Percentiles rank a stretch among this genome's conserved stretches.
Conservation (phyloP, 495 filamentous ascomycete genomes). For the Pyronema omphalodes region DNA sequence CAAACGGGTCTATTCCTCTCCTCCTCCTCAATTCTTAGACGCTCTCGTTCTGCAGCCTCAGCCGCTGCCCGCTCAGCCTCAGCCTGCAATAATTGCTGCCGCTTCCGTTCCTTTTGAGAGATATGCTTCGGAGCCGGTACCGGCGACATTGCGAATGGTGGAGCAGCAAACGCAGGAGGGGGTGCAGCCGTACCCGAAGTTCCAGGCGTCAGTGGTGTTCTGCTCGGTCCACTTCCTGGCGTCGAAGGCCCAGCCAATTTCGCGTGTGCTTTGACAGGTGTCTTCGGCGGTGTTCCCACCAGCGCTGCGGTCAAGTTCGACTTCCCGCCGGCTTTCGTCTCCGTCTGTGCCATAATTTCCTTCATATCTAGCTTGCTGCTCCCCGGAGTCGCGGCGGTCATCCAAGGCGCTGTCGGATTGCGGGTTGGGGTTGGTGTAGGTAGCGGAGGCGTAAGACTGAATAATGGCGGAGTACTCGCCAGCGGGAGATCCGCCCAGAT, state of each 20-base stretch:
- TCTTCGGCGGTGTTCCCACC: slow-evolving; percentile 27
- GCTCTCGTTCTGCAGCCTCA: too few species aligned
- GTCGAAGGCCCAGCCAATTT: too few species aligned
- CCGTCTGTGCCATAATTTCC: slow-evolving; percentile 69
- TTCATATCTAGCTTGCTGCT: slow-evolving; percentile 54
- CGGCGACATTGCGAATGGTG: background rate
- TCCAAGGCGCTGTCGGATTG: slow-evolving; percentile 38
- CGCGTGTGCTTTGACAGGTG: slow-evolving; percentile 8
- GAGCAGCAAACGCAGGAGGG: slow-evolving; percentile 8
- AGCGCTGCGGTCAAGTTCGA: slow-evolving; percentile 63
- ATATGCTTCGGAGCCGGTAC: slow-evolving; percentile 32
- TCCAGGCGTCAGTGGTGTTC: too few species aligned
- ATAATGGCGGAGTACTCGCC: too few species aligned
- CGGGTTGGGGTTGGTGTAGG: background rate
- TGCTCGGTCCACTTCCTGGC: too few species aligned
- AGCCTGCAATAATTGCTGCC: slow-evolving; percentile 45
- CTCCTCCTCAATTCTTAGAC: too few species aligned
- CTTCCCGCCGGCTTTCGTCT: slow-evolving; percentile 30
- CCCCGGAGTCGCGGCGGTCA: slow-evolving; percentile 30
- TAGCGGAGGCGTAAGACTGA: background rate
- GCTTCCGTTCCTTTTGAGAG: slow-evolving; percentile 84
- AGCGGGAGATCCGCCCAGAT: too few species aligned
- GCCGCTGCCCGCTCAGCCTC: too few species aligned
- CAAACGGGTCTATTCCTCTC: too few species aligned
- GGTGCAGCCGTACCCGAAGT: slow-evolving; percentile 12